Conservation (phyloP, 2,329 filamentous ascomycete genomes). For the Cercospora sesami region DNA sequence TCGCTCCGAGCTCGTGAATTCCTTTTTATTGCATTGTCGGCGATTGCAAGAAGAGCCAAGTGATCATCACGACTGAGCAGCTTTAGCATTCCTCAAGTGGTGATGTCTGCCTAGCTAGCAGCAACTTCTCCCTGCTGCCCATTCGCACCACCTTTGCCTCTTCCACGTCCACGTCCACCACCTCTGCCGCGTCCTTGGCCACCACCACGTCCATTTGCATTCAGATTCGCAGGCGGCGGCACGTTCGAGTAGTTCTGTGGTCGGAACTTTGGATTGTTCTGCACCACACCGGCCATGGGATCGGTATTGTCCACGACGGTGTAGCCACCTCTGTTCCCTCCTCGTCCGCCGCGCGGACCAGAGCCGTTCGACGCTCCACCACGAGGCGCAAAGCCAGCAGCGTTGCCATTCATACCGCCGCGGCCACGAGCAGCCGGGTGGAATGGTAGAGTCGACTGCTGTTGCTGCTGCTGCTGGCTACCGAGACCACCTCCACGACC, state of each 20-base stretch:
- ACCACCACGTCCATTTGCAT: constrained; percentile 39
- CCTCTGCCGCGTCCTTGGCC: constrained; percentile 27
- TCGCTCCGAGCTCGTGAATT: neutral
- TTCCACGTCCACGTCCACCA: constrained; percentile 25
- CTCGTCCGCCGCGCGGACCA: constrained; percentile 27
- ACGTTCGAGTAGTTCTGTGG: constrained; percentile 56
- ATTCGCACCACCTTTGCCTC: constrained; percentile 20
- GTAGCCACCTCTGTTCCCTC: constrained; percentile 46
- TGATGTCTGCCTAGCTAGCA: neutral
- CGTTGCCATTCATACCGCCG: constrained; percentile 36
- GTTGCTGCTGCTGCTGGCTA: constrained; percentile 31
- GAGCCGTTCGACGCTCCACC: constrained; percentile 22
- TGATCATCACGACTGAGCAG: neutral
- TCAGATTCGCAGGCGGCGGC: constrained; percentile 60
- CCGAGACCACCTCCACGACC: constrained; percentile 44
- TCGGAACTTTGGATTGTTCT: constrained; percentile 58
- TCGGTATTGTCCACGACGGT: constrained; percentile 52
- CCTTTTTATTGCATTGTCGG: neutral
- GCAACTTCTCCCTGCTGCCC: neutral
- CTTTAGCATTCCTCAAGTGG: neutral
- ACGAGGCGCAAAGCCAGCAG: constrained; percentile 26
- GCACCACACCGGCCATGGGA: constrained; percentile 54
- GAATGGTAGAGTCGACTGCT: constrained; percentile 43
- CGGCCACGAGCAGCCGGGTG: constrained; percentile 37
- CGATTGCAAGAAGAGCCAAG: neutral